Conservation (phyloP, 306 rosid genomes). For the Vicia faba region DNA sequence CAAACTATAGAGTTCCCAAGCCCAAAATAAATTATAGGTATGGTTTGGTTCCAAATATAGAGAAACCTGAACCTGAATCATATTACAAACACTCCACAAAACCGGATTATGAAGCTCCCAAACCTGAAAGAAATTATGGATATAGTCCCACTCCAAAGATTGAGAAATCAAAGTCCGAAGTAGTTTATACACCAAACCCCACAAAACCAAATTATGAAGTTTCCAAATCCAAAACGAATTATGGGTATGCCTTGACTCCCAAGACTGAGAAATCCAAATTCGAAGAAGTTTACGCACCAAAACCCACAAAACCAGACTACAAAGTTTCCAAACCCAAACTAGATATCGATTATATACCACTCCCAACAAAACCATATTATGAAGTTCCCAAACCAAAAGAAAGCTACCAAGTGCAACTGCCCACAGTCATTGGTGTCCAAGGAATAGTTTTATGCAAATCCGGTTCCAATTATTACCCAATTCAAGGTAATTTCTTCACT, state of each 20-base stretch:
- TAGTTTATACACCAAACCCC: not conserved
- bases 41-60: not conserved
- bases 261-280: not conserved
- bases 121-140: not conserved
- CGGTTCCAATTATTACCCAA: constrained; percentile 38
- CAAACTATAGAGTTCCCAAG: constrained; percentile 1
- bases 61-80: not conserved
- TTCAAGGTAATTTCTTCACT: constrained; percentile 45
- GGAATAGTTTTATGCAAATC: constrained; percentile 55
- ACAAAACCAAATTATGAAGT: not conserved
- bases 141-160: not conserved
- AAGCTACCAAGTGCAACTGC: constrained; percentile 11
- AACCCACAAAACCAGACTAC: not conserved
- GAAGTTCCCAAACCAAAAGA: constrained; percentile 20
- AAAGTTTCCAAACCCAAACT: not conserved
- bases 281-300: not conserved
- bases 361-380: not conserved
- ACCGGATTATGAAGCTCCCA: not conserved
- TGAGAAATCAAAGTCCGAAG: not conserved
- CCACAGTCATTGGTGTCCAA: constrained; percentile 47
- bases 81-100: not conserved
- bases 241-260: not conserved
- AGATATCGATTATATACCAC: not conserved
- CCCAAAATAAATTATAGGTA: not conserved
- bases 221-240: not conserved